These are phyloP conservation scores for Dendrobium officinale DNA, from an alignment of 106 monocot species.

Conservation along the genomic window DNA sequence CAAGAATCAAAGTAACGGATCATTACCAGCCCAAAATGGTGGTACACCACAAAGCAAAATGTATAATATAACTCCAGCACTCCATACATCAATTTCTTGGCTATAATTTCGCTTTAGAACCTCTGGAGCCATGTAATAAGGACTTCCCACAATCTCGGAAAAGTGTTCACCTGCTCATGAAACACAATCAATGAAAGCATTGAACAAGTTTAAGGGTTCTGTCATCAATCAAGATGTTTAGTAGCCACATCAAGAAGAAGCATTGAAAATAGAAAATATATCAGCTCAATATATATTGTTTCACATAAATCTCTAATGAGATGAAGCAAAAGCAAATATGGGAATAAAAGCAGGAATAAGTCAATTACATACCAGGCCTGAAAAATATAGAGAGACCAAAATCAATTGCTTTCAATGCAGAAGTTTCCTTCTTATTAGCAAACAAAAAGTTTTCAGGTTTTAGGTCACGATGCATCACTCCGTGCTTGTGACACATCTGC, in stretches of 20 bases:
- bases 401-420: slow-evolving; percentile 47
- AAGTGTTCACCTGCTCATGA: slow-evolving; percentile 12
- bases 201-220: background rate
- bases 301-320: background rate
- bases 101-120: slow-evolving; percentile 16
- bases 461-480: slow-evolving; percentile 51
- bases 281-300: background rate
- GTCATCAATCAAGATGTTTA: background rate
- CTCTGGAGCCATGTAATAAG: slow-evolving; percentile 21
- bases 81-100: slow-evolving; percentile 16
- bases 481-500: slow-evolving; percentile 51
- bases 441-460: slow-evolving; percentile 60
- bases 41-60: slow-evolving; percentile 19
- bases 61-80: slow-evolving; percentile 19
- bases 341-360: background rate
- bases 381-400: slow-evolving; percentile 54
- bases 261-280: background rate
- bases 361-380: slow-evolving; percentile 21
- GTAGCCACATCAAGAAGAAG: background rate
- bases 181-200: background rate
- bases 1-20: background rate
- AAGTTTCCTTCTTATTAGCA: slow-evolving; percentile 43
- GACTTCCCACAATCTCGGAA: slow-evolving; percentile 18
- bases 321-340: background rate
- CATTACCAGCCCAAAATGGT: slow-evolving; percentile 17